Evolutionary conservation across 495 filamentous ascomycete genomes (phyloP).

Genomic region (Barbatosphaeria neglecta): DNA sequence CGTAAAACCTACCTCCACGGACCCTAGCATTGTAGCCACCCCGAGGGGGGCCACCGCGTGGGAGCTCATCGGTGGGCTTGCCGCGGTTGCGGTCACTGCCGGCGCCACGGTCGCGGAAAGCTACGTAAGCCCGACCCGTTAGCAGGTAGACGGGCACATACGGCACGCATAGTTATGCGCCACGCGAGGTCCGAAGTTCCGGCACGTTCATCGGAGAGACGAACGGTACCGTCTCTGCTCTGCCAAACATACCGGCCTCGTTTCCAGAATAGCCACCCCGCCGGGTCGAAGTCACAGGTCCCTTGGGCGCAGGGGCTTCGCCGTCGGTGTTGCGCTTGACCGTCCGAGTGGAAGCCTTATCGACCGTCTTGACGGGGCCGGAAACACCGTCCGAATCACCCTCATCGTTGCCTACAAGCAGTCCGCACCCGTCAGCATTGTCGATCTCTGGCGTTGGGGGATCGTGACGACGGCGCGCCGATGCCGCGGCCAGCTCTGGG

Average conservation of each 20-base stretch:
- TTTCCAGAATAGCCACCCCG: constrained; percentile 55
- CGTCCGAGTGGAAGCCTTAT: constrained; percentile 65
- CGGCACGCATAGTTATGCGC: too few relatives aligned
- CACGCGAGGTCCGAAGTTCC: too few relatives aligned
- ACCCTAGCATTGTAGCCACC: constrained; percentile 46
- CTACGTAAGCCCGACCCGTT: constrained; percentile 28
- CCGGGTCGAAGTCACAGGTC: constrained; percentile 20
- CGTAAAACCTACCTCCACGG: constrained; percentile 40
- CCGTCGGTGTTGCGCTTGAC: constrained; percentile 84
- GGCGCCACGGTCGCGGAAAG: constrained; percentile 83
- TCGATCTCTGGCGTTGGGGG: constrained; percentile 7
- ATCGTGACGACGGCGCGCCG: too few relatives aligned
- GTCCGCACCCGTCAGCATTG: constrained; percentile 14
- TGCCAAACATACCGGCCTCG: constrained; percentile 57
- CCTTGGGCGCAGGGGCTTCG: constrained; percentile 51
- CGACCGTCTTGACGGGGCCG: constrained; percentile 73
- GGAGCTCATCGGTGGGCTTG: constrained; percentile 61
- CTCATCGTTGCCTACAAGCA: constrained; percentile 64
- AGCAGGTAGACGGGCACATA: background rate
- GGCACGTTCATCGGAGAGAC: background rate
- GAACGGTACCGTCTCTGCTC: constrained; percentile 2
- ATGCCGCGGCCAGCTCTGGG: constrained; percentile 3
- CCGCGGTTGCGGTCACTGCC: constrained; percentile 72
- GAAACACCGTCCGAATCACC: constrained; percentile 68
- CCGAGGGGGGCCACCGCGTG: constrained; percentile 37